Conservation (phyloP, 2,329 filamentous ascomycete species). For the Trichophaea hybrida region DNA sequence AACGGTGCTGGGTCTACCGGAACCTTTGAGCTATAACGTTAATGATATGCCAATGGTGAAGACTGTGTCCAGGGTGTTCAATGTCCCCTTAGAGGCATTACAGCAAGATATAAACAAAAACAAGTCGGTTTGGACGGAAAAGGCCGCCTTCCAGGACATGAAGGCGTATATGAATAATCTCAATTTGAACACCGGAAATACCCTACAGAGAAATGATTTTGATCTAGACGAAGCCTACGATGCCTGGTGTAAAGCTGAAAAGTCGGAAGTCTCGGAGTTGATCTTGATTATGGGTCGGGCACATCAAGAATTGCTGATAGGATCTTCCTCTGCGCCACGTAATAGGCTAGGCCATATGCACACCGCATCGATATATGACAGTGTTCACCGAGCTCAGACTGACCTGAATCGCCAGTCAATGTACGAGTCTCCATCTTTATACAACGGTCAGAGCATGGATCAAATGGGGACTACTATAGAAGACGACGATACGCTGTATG, state of each 20-base stretch:
- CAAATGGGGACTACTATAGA: conserved; percentile 30
- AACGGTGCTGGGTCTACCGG: conserved; percentile 48
- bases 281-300: conserved; percentile 81
- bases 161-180: conserved; percentile 87
- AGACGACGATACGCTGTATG: conserved; percentile 52
- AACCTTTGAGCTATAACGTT: conserved; percentile 76
- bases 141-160: conserved; percentile 75
- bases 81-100: conserved; percentile 59
- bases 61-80: conserved; percentile 74
- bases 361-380: not conserved
- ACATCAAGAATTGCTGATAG: conserved; percentile 52
- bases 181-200: conserved; percentile 43
- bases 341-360: not conserved
- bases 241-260: conserved; percentile 81
- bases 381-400: not conserved
- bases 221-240: conserved; percentile 78
- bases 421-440: not conserved
- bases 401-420: not conserved
- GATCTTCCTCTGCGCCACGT: conserved; percentile 7
- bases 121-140: conserved; percentile 73
- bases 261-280: conserved; percentile 76
- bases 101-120: conserved; percentile 79
- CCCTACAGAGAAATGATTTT: conserved; percentile 73
- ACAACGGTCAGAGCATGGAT: conserved; percentile 34
- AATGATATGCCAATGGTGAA: conserved; percentile 95